Conservation (phyloP, 2,329 filamentous ascomycete genomes). For the Lachnum nothofagi region DNA sequence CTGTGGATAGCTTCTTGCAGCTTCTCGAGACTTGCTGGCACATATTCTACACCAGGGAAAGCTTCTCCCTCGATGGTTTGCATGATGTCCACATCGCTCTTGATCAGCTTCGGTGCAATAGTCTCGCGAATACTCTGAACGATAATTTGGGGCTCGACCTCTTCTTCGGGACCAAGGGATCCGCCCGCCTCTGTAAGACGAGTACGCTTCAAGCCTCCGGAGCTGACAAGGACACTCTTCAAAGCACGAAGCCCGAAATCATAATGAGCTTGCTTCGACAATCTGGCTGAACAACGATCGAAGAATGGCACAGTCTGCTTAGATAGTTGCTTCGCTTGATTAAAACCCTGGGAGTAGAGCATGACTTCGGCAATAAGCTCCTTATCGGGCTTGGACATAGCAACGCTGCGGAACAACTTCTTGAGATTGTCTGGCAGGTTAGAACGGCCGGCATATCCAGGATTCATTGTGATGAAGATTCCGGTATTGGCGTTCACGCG, state of each 20-base stretch:
- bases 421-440: conserved; percentile 98
- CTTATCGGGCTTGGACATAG: conserved; percentile 99
- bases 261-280: conserved; percentile 98
- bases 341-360: conserved; percentile 99
- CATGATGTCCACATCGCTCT: conserved; percentile 86
- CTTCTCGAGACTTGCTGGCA: conserved; percentile 77
- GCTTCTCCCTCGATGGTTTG: conserved; percentile 73
- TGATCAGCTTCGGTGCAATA: conserved; percentile 94
- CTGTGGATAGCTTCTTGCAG: conserved; percentile 76
- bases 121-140: conserved; percentile 98
- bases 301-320: conserved; percentile 98
- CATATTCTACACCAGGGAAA: conserved; percentile 90
- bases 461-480: conserved; percentile 99
- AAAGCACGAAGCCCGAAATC: conserved; percentile 96
- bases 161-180: conserved; percentile 58
- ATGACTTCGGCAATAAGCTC: conserved; percentile 99
- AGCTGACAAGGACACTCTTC: conserved; percentile 98
- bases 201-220: conserved; percentile 87
- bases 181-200: conserved; percentile 58
- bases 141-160: conserved; percentile 92
- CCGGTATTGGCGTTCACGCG: conserved; percentile 89
- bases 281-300: conserved; percentile 71
- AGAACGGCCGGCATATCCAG: conserved; percentile 94
- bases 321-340: conserved; percentile 86
- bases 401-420: conserved; percentile 97